Conservation (phyloP, 208 protist genomes). For the Endotrypanum monterogeii region DNA sequence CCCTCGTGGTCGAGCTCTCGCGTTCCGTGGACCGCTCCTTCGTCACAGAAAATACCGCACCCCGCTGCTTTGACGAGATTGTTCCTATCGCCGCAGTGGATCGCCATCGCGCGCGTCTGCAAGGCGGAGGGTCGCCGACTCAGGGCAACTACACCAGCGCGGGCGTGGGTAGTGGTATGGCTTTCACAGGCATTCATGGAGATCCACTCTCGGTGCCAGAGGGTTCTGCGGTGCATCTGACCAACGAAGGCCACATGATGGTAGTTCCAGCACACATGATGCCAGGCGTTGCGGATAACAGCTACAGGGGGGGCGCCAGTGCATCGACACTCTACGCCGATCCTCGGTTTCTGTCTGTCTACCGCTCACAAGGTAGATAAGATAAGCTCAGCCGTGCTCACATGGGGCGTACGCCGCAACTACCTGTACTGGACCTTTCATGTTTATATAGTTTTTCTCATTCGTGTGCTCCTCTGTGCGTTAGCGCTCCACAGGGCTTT, state of each 20-base stretch:
- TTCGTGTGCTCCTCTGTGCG: not conserved
- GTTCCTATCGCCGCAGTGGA: slow-evolving; percentile 69
- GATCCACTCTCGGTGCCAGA: not conserved
- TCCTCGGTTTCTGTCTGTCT: not conserved
- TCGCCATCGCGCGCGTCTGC: slow-evolving; percentile 35
- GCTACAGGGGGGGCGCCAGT: not conserved
- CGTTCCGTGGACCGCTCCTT: slow-evolving; percentile 35
- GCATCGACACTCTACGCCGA: not conserved
- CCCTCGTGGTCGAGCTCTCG: slow-evolving; percentile 78
- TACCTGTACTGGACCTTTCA: slow-evolving; percentile 5
- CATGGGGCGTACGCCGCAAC: not conserved
- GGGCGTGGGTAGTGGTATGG: not conserved
- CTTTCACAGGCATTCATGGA: not conserved
- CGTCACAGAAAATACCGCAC: slow-evolving; percentile 27
- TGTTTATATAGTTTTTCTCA: slow-evolving; percentile 1
- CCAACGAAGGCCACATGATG: slow-evolving; percentile 4
- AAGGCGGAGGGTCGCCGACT: not conserved
- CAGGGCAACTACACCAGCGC: slow-evolving; percentile 1
- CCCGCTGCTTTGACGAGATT: slow-evolving; percentile 58
- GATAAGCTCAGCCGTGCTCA: not conserved
- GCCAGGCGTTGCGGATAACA: not conserved
- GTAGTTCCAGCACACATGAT: not conserved
- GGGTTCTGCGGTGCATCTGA: not conserved
- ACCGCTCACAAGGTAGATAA: not conserved
- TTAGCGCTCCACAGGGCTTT: too few species aligned